Base-by-base conservation (phyloP, 139 green algal genomes). In the Micractinium conductrix region DNA sequence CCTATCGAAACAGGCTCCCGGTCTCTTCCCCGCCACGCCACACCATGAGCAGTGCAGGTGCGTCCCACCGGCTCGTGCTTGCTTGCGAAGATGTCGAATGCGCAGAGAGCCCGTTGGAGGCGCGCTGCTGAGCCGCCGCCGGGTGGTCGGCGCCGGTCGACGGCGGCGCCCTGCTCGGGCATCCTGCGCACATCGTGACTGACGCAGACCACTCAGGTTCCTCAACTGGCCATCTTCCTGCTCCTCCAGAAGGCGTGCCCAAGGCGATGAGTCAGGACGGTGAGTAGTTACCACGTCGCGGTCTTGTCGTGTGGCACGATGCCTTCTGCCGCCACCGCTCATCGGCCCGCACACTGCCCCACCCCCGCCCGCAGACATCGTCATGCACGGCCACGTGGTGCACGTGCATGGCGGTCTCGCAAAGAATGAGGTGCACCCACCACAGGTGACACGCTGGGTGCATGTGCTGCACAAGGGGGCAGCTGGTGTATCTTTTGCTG, bases 351-450 rank as follows among this genome's bases (percentile, higher is more conserved):
- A 58, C 53, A 30, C 53, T 62, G 53, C 8, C 6, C 5, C 53
- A 62, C 53, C 53, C 53, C 53, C 5, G 53, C 53, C 53, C 53
- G 53, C 35, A 60, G 75, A 81, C 75, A 50, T 81, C 37, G 4
- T 81, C 8, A 69, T 81, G 37, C 62, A 50, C 55, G 75, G 75
- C 48, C 30, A 81, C 53, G 6, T 14, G 53, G 75, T 81, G 50
- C 75, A 81, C 75, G 75, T 81, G 75, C 75, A 81, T 37, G 75
- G 75, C 24, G 53, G 50, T 0, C 24, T 81, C 53, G 53, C 53
- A 35, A 81, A 55, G 75, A 81, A 70, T 1, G 75, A 38, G 53
- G 75, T 81, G 75, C 75, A 81, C 50, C 48, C 50, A 16, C 75
- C 75, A 26, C 75, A 78, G 71, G 71, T 78, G 28, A 21, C 43